Base-by-base conservation (phyloP, 2,329 filamentous ascomycete species). In the Phoma herbarum region DNA sequence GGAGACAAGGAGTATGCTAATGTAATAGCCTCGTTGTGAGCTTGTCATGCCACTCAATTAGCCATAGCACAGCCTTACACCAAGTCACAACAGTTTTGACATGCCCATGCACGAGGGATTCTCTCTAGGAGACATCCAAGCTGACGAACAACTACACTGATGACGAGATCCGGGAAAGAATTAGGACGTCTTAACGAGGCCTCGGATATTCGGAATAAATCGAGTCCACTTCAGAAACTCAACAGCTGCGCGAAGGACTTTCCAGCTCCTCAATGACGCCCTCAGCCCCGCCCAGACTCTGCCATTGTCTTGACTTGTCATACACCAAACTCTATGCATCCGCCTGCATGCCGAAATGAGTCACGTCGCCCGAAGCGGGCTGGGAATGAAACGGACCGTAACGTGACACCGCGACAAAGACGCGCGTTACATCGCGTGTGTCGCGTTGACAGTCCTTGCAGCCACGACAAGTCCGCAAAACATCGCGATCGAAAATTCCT, bases 341-440 rank as follows among this genome's bases (percentile, higher is more conserved):
- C n/a, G n/a, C 50, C 26, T 20, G 41, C n/a, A 54, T 46, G 41
- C 51, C 50, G 26, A 23, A 54, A 50, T 59, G 56, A 59, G 50
- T 59, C 56, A 54, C 50, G 8, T 28, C 35, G 29, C 44, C 56
- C 56, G 25, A 53, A 53, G 20, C 20, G 41, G 46, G 41, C 33
- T 47, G 45, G 42, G 10, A 41, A 49, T 52, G 33, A 45, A 46
- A 26, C 50, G 18, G 33, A 10, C 31, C 37, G 51, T 59, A 59
- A 59, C 56, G 56, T 59, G 56, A 59, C 50, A 59, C 50, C 56
- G 56, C 50, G 56, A 54, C 25, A 42, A 59, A 39, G 26, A 50
- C 56, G 56, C 50, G 56, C 56, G 56, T 59, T 54, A 54, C 56
- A 59, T 59, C 56, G 56, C 45, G 50, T 59, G 50, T 29, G 39